Base-by-base conservation (phyloP, 225 moss, liverwort and hornwort species). In the Climacium dendroides region DNA sequence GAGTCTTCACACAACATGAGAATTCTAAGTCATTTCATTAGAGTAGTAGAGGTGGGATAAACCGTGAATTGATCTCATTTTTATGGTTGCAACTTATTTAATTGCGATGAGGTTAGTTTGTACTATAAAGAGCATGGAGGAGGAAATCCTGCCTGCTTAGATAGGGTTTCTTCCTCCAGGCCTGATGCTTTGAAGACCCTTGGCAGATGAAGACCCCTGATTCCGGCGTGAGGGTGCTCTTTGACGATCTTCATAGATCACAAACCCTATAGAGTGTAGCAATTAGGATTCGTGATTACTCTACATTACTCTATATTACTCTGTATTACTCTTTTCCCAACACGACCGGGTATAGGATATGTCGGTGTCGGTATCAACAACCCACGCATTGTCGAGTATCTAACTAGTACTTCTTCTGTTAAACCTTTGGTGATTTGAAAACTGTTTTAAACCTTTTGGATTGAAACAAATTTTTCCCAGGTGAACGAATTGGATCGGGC, bases 401-500 rank as follows among this genome's bases (percentile, higher is more conserved):
- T 54, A 62, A 32, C 60, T 61, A 41, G 35, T 19, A 47, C 39
- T 66, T 45, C 54, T 64, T 53, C 59, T 83, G 53, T 74, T 29
- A 30, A 87, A 59, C 23, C 53, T 39, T 39, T 50, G 45, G 54
- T 76, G 47, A 83, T 43, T 80, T 61, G 13, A 58, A 54, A 81
- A 52, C 66, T 66, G 22, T 61, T 69, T 24, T 37, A 30, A 54
- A n/a, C n/a, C 41, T 41, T 60, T 86, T 22, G 70, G 79, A 22
- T n/a, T 53, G 50, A 82, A 69, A 30, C 63, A 58, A 61, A 23
- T 24, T 54, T 50, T 79, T 87, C 35, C 89, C 89, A 98, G 97
- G 89, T 99, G 90, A 95, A 96, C 74, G 97, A 99, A 90, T 89
- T 99, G 72, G 96, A 97, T 80, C 95, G 95, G 88, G 97, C 98